Base-by-base conservation (phyloP, 768 basidiomycete genomes). In the Termitomyces sp. region DNA sequence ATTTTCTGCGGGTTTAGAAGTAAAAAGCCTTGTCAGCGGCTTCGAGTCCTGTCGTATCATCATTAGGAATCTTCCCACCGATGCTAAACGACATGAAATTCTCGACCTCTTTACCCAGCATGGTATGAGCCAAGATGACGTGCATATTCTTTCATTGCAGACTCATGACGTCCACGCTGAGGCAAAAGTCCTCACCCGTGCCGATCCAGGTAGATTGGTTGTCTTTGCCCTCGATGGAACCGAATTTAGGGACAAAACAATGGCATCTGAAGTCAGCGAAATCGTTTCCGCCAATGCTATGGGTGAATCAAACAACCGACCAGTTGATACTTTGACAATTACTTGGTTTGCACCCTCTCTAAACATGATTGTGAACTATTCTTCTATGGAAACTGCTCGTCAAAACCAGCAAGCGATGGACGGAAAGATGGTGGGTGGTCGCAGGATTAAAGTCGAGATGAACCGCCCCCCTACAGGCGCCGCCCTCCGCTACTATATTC, bases 341-440 rank as follows among this genome's bases (percentile, higher is more conserved):
- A 77, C 75, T 12, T 88, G 85, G 82, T 72, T 68, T 6, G 68
- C 70, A 0, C 83, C 84, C 1, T 80, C 77, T n/a, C 64, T 64
- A 5, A 67, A 75, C 1, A 76, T 79, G 58, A 60, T 80, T n/a
- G 83, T 73, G 1, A 74, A 71, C 4, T 87, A 80, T 59, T 6
- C 51, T 5, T 67, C 69, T 6, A 61, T 71, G 54, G 64, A 63
- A 0, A 62, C 67, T 30, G 77, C 80, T 0, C 53, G 63, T 26
- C 61, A 57, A 26, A 78, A 76, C 61, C 73, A 72, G 4, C 61
- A 56, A 22, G 61, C 66, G 30, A 66, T 86, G 38, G 61, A 84
- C 47, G 68, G 72, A 18, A 59, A 49, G 22, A 45, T 69, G 6
- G 68, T 74, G 51, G 62, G 63, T 24, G 80, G 79, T 13, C 78